Evolutionary conservation across 2,329 filamentous ascomycete genomes (phyloP).

Genomic region (Huntiella bhutanensis): DNA sequence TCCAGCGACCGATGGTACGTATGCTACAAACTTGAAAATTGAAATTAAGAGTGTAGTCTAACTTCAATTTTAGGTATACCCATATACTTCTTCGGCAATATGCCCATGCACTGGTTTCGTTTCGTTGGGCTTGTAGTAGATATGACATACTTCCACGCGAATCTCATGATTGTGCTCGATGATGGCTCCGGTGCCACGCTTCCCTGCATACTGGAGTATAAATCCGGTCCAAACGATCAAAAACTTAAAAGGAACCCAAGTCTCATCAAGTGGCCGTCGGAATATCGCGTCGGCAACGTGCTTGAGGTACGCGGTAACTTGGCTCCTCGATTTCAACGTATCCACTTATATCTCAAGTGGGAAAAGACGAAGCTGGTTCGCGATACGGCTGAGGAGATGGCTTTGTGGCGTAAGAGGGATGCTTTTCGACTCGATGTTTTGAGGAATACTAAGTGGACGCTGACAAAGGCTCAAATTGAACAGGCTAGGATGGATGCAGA

Average conservation of each 20-base stretch:
- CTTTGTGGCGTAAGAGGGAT: constrained; percentile 36
- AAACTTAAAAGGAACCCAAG: not conserved
- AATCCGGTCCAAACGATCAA: constrained; percentile 5
- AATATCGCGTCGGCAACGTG: constrained; percentile 23
- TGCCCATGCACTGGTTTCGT: constrained; percentile 59
- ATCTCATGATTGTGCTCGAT: constrained; percentile 39
- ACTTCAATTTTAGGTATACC: constrained; percentile 24
- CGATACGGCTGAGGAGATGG: constrained; percentile 37
- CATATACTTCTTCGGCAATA: constrained; percentile 50
- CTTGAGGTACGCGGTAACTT: constrained; percentile 39
- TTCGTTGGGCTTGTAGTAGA: constrained; percentile 48
- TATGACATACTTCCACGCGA: constrained; percentile 29
- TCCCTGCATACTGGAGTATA: constrained; percentile 23
- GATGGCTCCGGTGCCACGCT: constrained; percentile 44
- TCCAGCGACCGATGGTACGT: constrained; percentile 16
- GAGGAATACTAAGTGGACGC: constrained; percentile 34
- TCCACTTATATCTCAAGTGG: constrained; percentile 27
- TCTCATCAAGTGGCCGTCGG: constrained; percentile 1
- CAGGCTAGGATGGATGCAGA: constrained; percentile 21
- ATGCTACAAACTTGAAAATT: not conserved
- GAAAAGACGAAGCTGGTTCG: constrained; percentile 28
- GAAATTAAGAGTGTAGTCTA: too few relatives aligned
- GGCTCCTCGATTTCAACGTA: constrained; percentile 12
- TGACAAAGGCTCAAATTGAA: constrained; percentile 20
- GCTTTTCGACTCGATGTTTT: constrained; percentile 29